These are phyloP conservation scores for Penicillium longicatenatum DNA, from an alignment of 495 filamentous ascomycete genomes.

Conservation along the genomic window DNA sequence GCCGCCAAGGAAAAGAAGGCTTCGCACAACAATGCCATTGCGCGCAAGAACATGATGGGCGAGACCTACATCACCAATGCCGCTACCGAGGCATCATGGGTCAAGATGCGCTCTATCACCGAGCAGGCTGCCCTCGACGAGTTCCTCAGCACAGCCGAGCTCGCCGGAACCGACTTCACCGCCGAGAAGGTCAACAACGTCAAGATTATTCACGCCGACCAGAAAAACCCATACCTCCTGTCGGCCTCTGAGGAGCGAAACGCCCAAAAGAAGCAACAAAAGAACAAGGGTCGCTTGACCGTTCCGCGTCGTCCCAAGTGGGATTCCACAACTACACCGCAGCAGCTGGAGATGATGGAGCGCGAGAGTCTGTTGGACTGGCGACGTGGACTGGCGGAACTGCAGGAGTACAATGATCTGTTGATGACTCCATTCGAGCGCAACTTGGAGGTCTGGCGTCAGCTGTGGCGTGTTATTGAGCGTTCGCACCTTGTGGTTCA, in stretches of 20 bases:
- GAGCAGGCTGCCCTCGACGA: conserved; percentile 95
- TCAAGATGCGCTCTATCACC: conserved; percentile 96
- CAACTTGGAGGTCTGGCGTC: conserved; percentile 97
- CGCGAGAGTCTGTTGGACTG: conserved; percentile 81
- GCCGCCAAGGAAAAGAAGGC: conserved; percentile 67
- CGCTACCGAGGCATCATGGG: conserved; percentile 48
- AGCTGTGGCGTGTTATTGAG: conserved; percentile 98
- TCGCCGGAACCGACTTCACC: conserved; percentile 97
- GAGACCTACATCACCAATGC: conserved; percentile 53
- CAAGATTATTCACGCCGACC: conserved; percentile 94
- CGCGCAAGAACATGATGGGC: conserved; percentile 45
- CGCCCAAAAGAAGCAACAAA: conserved; percentile 75
- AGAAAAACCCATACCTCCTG: conserved; percentile 93
- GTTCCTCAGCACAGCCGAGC: conserved; percentile 82
- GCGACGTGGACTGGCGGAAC: conserved; percentile 85
- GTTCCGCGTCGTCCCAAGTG: conserved; percentile 89
- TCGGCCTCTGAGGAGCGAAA: conserved; percentile 82
- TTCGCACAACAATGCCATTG: conserved; percentile 61
- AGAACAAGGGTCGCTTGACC: conserved; percentile 75
- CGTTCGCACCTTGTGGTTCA: conserved; percentile 94
- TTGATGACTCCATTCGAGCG: conserved; percentile 98
- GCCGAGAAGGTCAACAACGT: conserved; percentile 98
- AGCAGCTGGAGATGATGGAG: conserved; percentile 79
- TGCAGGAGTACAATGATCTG: conserved; percentile 90
- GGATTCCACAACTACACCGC: conserved; percentile 79